phyloP scores from a whole-genome alignment of 306 rosid species.

The Medicago lupulina region DNA sequence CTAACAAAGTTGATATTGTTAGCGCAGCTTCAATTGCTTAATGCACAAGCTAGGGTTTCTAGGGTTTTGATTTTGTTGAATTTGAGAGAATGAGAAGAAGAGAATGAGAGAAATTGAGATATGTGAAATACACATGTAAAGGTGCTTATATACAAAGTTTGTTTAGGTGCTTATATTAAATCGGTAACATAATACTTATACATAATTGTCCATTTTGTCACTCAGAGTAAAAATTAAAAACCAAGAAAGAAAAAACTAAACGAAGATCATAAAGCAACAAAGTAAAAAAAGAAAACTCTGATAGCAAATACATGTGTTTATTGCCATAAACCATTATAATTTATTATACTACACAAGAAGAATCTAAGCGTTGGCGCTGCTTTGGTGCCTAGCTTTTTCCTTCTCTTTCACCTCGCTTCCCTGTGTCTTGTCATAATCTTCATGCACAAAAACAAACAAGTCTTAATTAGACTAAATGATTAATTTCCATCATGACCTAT shows the following conservation, averaged over 20 bases:
- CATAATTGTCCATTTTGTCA: not conserved
- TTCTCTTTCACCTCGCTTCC: slow-evolving; percentile 95
- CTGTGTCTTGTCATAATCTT: slow-evolving; percentile 82
- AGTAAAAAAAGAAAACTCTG: not conserved
- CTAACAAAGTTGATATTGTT: too few relatives aligned
- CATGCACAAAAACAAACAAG: not conserved
- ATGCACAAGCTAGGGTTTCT: too few relatives aligned
- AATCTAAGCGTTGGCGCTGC: slow-evolving; percentile 38
- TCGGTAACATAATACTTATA: not conserved
- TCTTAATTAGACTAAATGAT: not conserved
- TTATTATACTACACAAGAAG: not conserved
- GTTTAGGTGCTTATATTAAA: too few relatives aligned
- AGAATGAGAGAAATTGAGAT: too few relatives aligned
- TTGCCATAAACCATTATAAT: slow-evolving; percentile 1
- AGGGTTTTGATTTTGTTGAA: too few relatives aligned
- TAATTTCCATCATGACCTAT: not conserved
- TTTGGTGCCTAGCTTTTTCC: slow-evolving; percentile 69
- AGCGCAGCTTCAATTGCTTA: too few relatives aligned
- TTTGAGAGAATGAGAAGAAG: too few relatives aligned
- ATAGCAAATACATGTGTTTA: not conserved
- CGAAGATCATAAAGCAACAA: not conserved
- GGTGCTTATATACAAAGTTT: too few relatives aligned
- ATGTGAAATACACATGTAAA: too few relatives aligned
- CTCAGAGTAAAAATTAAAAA: not conserved
- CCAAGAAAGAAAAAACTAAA: not conserved